Conservation (phyloP, 371 early-diverging fungal species). For the Globomyces sp. region DNA sequence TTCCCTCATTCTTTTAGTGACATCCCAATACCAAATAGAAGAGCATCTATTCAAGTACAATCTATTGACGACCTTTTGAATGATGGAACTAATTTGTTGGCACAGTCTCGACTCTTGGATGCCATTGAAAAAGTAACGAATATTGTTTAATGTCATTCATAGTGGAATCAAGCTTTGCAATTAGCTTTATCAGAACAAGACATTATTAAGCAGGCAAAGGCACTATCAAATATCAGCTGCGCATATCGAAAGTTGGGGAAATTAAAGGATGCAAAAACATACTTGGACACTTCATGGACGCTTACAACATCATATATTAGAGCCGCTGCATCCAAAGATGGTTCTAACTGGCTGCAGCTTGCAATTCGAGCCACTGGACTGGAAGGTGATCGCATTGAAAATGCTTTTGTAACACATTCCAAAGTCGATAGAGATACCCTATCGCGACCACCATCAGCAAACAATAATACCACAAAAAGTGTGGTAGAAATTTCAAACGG, state of each 20-base stretch:
- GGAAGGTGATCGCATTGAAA: slow-evolving; percentile 8
- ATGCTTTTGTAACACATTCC: slow-evolving; percentile 15
- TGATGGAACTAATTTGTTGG: slow-evolving; percentile 22
- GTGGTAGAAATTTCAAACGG: slow-evolving; percentile 36
- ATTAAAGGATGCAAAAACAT: slow-evolving; percentile 22
- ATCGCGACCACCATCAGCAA: no score
- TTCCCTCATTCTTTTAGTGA: slow-evolving; percentile 4
- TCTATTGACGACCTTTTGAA: slow-evolving; percentile 36
- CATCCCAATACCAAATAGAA: slow-evolving; percentile 28
- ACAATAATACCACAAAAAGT: neutral
- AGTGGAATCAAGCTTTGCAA: slow-evolving; percentile 35
- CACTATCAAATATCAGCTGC: slow-evolving; percentile 36
- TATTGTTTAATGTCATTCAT: no score
- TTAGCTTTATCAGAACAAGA: slow-evolving; percentile 32
- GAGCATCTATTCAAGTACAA: slow-evolving; percentile 23
- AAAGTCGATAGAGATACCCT: neutral
- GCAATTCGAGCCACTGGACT: slow-evolving; percentile 25
- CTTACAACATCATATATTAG: slow-evolving; percentile 30
- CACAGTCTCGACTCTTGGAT: slow-evolving; percentile 23
- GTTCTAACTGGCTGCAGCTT: slow-evolving; percentile 40
- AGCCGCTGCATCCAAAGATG: slow-evolving; percentile 21
- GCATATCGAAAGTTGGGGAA: slow-evolving; percentile 30
- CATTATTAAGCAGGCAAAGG: slow-evolving; percentile 36
- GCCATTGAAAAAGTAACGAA: slow-evolving; percentile 23
- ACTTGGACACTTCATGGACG: slow-evolving; percentile 32